Evolutionary conservation across 768 basidiomycete species (phyloP).

Genomic region (Podaxis sp.): DNA sequence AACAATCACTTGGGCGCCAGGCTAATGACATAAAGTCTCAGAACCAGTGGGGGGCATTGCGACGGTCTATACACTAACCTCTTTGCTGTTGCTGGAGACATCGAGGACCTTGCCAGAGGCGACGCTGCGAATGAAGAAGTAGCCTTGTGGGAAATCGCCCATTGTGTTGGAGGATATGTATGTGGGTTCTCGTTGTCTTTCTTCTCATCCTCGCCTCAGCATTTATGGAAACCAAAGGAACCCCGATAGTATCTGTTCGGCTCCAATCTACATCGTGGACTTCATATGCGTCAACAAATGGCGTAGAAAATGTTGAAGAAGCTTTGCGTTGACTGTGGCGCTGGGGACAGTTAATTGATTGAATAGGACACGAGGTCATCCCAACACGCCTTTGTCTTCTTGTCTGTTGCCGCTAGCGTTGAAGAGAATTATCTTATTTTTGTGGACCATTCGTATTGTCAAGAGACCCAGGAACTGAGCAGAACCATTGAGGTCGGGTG

Average conservation of each 20-base stretch:
- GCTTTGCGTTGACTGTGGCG: too few species aligned
- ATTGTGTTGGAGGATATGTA: not conserved
- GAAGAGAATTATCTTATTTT: not conserved
- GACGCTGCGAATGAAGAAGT: not conserved
- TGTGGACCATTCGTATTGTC: too few species aligned
- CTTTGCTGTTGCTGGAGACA: not conserved
- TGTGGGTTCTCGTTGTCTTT: not conserved
- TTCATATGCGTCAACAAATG: too few species aligned
- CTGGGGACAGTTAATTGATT: not conserved
- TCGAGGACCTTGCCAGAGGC: not conserved
- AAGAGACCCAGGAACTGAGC: too few species aligned
- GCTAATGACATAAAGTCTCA: not conserved
- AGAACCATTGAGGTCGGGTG: too few species aligned
- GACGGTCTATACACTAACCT: not conserved
- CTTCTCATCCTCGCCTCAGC: too few species aligned
- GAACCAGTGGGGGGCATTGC: not conserved
- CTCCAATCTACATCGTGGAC: too few species aligned
- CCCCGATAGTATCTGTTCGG: too few species aligned
- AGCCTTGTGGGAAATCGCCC: not conserved
- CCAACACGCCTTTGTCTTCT: not conserved
- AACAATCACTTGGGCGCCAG: not conserved
- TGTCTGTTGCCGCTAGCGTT: not conserved
- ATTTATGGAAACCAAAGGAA: too few species aligned
- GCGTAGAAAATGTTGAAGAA: too few species aligned
- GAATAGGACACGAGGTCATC: not conserved